These are phyloP conservation scores for Akanthomyces uredinophilus DNA, from an alignment of 2,329 filamentous ascomycete species.

Conservation along the genomic window DNA sequence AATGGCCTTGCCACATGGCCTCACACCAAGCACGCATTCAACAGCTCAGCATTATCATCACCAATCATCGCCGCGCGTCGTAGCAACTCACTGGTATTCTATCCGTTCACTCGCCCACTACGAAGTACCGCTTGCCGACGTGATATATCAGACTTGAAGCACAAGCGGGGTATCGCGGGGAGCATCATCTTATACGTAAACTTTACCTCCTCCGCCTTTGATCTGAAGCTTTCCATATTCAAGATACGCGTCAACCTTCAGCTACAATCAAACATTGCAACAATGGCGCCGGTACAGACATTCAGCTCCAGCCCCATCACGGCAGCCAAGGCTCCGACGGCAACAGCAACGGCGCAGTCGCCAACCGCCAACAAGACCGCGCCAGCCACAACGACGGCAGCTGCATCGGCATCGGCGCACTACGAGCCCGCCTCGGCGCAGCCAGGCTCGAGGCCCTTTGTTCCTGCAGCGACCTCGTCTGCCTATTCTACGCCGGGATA, in stretches of 20 bases:
- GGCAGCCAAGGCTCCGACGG: constrained; percentile 47
- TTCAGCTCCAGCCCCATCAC: constrained; percentile 56
- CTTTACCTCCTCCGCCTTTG: too few relatives aligned
- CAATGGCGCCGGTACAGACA: constrained; percentile 58
- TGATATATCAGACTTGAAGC: neutral
- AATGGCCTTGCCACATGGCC: constrained; percentile 6
- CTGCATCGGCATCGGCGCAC: constrained; percentile 23
- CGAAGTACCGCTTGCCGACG: neutral
- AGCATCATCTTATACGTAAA: neutral
- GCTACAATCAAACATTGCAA: constrained; percentile 15
- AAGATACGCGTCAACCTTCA: neutral
- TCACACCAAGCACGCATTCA: neutral
- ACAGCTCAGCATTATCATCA: constrained; percentile 18
- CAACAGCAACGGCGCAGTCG: constrained; percentile 27
- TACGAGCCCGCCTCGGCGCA: constrained; percentile 31
- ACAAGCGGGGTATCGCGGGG: neutral
- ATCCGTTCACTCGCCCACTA: neutral
- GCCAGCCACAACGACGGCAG: constrained; percentile 12
- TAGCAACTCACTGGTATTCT: neutral
- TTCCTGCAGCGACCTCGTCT: neutral
- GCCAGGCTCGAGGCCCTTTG: constrained; percentile 35
- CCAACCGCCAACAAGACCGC: constrained; percentile 33
- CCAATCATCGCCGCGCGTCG: neutral
- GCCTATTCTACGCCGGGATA: constrained; percentile 5
- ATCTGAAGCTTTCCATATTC: neutral